Evolutionary conservation across 2,329 filamentous ascomycete genomes (phyloP), one percentile per base, ranked within the genome.

Genomic region (Penicillium sp.): DNA sequence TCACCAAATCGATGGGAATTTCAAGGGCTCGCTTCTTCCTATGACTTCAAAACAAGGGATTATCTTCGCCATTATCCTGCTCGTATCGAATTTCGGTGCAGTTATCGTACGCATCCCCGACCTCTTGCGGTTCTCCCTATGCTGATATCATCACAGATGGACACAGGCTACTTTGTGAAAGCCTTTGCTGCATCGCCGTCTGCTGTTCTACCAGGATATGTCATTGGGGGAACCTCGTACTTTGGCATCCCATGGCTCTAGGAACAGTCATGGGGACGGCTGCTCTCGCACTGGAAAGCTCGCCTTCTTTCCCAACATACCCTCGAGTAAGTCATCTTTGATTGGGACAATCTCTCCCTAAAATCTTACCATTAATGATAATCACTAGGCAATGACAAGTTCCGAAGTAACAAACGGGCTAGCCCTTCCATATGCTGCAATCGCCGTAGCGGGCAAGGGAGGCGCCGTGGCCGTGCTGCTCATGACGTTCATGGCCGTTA

Each of bases 41-140:
- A 84, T 87, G 83, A 84, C 80, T 0, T 85, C 83, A 2, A 82
- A 84, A 59, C 53, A 83, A 75, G 82, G 77, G 3, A 83, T 85
- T 0, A 70, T 84, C 0, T 85, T 85, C 23, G 82, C 80, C 0
- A 84, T 84, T 4, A 73, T 84, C 1, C 82, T 83, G 55, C 77
- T 79, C 0, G 76, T 80, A 3, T 78, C 79, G 31, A 85, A 85
- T 54, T 85, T 85, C 54, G 83, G 83, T 0, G 73, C 84, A 0
- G 83, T 85, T 9, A 83, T 85, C 63, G 75, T 77, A 63, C 69
- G 75, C 68, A 29, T 3, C 38, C 2, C 26, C 30, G 19, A 5
- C 23, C 44, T 19, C n/a, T 5, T 17, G 9, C 6, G 1, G 2
- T 21, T 5, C n/a, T n/a, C 1, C 6, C n/a, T 55, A 11, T 54